Evolutionary conservation across 768 basidiomycete genomes (phyloP).

Genomic region (Lactifluus pinguis): DNA sequence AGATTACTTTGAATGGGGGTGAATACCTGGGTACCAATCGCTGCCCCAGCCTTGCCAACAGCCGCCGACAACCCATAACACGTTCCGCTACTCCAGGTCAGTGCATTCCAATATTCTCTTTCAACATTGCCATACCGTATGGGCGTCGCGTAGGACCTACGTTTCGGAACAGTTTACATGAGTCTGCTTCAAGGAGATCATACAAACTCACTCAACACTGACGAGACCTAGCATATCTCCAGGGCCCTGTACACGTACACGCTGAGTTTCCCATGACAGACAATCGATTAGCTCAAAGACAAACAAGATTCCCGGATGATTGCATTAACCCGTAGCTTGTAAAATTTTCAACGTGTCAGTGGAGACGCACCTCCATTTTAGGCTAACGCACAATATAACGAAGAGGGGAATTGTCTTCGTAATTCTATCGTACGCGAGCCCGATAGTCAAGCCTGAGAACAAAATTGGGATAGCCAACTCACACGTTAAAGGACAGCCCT

Average conservation of each 20-base stretch:
- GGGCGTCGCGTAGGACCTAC: constrained; percentile 53
- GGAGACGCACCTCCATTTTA: not conserved
- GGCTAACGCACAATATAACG: constrained; percentile 47
- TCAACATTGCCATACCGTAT: constrained; percentile 37
- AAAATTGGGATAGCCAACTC: not conserved
- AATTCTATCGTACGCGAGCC: constrained; percentile 52
- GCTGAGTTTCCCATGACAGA: not conserved
- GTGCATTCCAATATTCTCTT: not conserved
- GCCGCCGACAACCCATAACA: constrained; percentile 64
- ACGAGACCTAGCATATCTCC: constrained; percentile 64
- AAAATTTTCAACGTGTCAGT: not conserved
- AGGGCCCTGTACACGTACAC: constrained; percentile 40
- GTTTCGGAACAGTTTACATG: not conserved
- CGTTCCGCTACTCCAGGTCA: constrained; percentile 38
- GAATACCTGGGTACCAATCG: constrained; percentile 61
- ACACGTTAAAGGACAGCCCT: constrained; percentile 9
- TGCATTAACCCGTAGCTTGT: constrained; percentile 63
- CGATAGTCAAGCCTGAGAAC: constrained; percentile 43
- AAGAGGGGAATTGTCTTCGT: constrained; percentile 56
- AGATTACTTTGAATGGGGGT: constrained; percentile 59
- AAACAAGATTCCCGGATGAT: constrained; percentile 51
- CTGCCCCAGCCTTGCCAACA: constrained; percentile 63
- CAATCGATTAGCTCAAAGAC: not conserved
- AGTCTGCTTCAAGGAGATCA: not conserved
- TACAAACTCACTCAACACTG: constrained; percentile 47